A percentile compares a stretch with the other conserved stretches of the same genome.
Evolutionary conservation across 805 yeast species (phyloP).

Genomic region (Pichia gijzeniarum): DNA sequence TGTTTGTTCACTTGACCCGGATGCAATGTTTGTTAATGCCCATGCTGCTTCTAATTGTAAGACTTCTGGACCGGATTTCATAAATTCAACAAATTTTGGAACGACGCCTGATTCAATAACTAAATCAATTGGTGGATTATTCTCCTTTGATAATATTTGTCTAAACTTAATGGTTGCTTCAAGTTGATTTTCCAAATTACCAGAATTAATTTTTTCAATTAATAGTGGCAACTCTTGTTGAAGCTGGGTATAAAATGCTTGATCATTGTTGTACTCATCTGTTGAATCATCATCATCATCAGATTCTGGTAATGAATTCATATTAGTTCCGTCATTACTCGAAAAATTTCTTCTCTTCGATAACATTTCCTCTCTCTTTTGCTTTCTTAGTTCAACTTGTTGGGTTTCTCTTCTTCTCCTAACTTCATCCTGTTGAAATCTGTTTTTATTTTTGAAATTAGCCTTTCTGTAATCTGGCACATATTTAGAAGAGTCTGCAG

Average conservation of each 20-base stretch:
- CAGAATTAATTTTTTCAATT: constrained; percentile 73
- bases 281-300: constrained; percentile 46
- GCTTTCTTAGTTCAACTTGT: constrained; percentile 93
- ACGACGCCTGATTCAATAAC: constrained; percentile 93
- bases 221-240: constrained; percentile 73
- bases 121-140: constrained; percentile 91
- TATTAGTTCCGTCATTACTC: constrained; percentile 19
- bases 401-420: constrained; percentile 97
- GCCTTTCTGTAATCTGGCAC: constrained; percentile 98
- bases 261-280: constrained; percentile 30
- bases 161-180: constrained; percentile 90
- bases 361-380: constrained; percentile 89
- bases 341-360: constrained; percentile 86
- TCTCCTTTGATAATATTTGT: constrained; percentile 88
- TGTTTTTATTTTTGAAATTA: constrained; percentile 87
- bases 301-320: constrained; percentile 26
- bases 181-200: constrained; percentile 72
- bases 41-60: constrained; percentile 97
- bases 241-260: constrained; percentile 39
- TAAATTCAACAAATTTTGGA: constrained; percentile 81
- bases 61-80: constrained; percentile 75
- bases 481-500: constrained; percentile 69
- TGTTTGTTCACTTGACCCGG: constrained; percentile 88
- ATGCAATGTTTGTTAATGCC: constrained; percentile 98
- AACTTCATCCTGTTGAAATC: constrained; percentile 91